Evolutionary conservation across 805 yeast genomes (phyloP), one percentile per base, ranked within the genome.

Genomic region (Pichia thaimueangensis): DNA sequence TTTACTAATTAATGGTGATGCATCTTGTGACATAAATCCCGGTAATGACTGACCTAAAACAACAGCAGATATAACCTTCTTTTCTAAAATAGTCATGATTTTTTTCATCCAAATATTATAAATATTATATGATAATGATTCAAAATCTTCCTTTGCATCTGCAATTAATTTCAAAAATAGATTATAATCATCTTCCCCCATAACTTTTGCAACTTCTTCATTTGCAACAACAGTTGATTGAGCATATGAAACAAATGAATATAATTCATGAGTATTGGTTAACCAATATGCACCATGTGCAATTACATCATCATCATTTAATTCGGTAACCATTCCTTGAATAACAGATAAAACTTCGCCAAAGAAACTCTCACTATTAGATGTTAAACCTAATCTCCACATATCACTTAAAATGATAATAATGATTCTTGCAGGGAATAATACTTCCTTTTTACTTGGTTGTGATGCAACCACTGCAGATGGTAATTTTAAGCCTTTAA

Each of bases 101-200:
- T 86, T 89, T 70, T 86, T 88, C 86, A 91, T 81, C 97, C 96
- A 91, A 72, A 89, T 82, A 63, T 88, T 94, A 67, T 89, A 93
- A 51, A 93, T 85, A 67, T 93, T 93, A 69, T 82, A 91, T 29
- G 94, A 87, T 47, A 91, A 75, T 4, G 91, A 84, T 66, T 88
- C 96, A 52, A 91, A 84, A 67, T 93, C 98, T 59, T 86, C 95
- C 65, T 85, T 86, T 34, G 91, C 91, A 50, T 91, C 88, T 3
- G 88, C 86, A 44, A 89, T 95, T 45, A 93, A 73, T 48, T 85
- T 80, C 62, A 87, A 76, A 58, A 93, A 93, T 64, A 89, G 95
- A 51, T 83, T 80, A 59, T 85, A 87, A 68, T 91, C 98, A 50
- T 76, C 82, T 53, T 83, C 89, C 46, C 87, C 86, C 88, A 93